Percentiles rank a stretch among this genome's conserved stretches.
These are phyloP conservation scores for Aschersonia sp. DNA, from an alignment of 2,329 filamentous ascomycete species.

Conservation along the genomic window DNA sequence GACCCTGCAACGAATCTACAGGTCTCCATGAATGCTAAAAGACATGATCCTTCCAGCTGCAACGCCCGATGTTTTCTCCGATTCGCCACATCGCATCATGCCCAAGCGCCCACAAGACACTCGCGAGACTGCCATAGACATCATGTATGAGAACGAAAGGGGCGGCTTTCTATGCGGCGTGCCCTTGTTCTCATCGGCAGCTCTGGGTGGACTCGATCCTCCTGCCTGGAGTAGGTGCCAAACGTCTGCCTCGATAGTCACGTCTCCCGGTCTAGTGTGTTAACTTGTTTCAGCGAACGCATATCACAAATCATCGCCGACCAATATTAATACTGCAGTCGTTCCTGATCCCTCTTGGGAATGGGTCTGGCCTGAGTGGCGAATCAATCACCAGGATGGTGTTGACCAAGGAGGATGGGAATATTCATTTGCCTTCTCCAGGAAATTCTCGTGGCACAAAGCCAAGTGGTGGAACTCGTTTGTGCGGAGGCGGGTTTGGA, in stretches of 20 bases:
- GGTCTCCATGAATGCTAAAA: not conserved
- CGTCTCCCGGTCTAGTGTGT: too few relatives aligned
- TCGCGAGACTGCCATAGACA: constrained; percentile 54
- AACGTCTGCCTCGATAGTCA: not conserved
- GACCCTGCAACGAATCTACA: too few relatives aligned
- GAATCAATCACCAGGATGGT: constrained; percentile 56
- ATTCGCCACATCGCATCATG: constrained; percentile 18
- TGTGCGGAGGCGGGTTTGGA: constrained; percentile 80
- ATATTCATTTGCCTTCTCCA: constrained; percentile 79
- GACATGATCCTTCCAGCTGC: constrained; percentile 10
- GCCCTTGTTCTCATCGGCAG: constrained; percentile 75
- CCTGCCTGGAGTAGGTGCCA: constrained; percentile 52
- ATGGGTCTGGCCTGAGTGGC: constrained; percentile 63
- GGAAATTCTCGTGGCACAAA: constrained; percentile 70
- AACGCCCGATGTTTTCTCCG: constrained; percentile 11
- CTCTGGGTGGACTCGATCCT: constrained; percentile 75
- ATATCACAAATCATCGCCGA: constrained; percentile 44
- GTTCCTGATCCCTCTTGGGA: constrained; percentile 91
- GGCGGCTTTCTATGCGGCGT: constrained; percentile 81
- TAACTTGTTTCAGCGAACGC: constrained; percentile 36
- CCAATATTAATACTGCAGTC: constrained; percentile 69
- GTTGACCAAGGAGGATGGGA: constrained; percentile 85
- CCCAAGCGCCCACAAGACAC: constrained; percentile 17
- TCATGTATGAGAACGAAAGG: constrained; percentile 91
- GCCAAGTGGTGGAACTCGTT: constrained; percentile 91